Conservation (phyloP, 176 grass and related monocot genomes). For the Musa acuminata region DNA sequence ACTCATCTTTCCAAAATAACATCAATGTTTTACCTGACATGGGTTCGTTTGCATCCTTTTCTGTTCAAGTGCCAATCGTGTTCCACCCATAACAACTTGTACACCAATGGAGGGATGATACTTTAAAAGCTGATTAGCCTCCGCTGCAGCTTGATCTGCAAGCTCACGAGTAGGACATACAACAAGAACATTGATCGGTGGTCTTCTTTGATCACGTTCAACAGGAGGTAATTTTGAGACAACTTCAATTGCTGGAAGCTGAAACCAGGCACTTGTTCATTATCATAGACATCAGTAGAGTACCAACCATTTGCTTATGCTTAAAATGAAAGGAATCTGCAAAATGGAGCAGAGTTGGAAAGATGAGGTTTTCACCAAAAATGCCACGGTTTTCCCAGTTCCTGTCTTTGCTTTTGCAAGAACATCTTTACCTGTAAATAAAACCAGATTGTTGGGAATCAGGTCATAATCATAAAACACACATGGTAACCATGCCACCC, state of each 20-base stretch:
- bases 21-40: constrained; percentile 53
- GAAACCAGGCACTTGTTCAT: constrained; percentile 23
- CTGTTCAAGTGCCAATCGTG: constrained; percentile 60
- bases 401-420: constrained; percentile 99
- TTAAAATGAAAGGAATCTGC: background rate
- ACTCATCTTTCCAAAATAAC: background rate
- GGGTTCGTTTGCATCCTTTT: constrained; percentile 59
- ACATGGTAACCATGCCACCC: too few species aligned
- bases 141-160: constrained; percentile 70
- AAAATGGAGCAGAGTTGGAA: background rate
- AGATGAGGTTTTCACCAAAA: constrained; percentile 44
- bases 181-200: constrained; percentile 89
- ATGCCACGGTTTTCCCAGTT: constrained; percentile 94
- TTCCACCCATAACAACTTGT: constrained; percentile 93
- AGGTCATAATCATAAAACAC: background rate
- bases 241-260: constrained; percentile 93
- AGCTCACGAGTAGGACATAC: constrained; percentile 83
- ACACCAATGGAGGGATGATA: constrained; percentile 62
- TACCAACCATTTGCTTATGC: constrained; percentile 19
- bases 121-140: constrained; percentile 88
- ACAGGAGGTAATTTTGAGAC: constrained; percentile 51
- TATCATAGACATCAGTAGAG: constrained; percentile 2
- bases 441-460: constrained; percentile 14
- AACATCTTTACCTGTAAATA: constrained; percentile 70
- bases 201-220: constrained; percentile 21